phyloP scores from a whole-genome alignment of 352 stramenopile species.

The Pythium grandisporangium region DNA sequence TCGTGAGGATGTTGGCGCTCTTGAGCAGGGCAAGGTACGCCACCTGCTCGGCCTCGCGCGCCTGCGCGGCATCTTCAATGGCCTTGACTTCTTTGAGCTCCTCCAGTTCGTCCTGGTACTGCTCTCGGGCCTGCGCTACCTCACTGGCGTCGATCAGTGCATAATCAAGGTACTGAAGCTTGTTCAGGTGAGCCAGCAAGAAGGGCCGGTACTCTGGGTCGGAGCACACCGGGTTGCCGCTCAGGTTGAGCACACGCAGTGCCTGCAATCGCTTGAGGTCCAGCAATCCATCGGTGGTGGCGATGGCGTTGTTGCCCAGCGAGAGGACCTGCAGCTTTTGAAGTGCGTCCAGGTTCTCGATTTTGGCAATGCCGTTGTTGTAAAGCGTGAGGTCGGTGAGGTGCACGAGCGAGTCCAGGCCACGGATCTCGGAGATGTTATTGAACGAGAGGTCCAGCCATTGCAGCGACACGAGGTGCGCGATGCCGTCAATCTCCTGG shows the following conservation, averaged over 20 bases:
- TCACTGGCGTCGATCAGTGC: constrained; percentile 79
- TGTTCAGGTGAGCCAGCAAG: constrained; percentile 88
- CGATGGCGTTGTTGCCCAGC: constrained; percentile 88
- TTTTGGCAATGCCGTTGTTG: constrained; percentile 90
- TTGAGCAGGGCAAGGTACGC: constrained; percentile 75
- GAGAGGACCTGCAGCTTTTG: constrained; percentile 88
- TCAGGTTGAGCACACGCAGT: constrained; percentile 87
- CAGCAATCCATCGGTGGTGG: constrained; percentile 55
- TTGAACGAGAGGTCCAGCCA: constrained; percentile 95
- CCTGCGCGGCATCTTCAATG: constrained; percentile 72
- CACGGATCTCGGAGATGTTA: constrained; percentile 88
- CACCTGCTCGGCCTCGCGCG: constrained; percentile 63
- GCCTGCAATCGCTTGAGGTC: constrained; percentile 83
- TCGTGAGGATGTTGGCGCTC: constrained; percentile 82
- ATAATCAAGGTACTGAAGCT: constrained; percentile 92
- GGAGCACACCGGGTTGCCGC: constrained; percentile 88
- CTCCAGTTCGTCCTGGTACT: constrained; percentile 87
- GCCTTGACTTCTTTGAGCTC: constrained; percentile 80
- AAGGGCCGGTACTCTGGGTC: constrained; percentile 89
- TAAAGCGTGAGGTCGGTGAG: constrained; percentile 91
- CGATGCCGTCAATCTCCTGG: constrained; percentile 84
- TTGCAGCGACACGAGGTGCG: constrained; percentile 77
- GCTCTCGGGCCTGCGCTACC: constrained; percentile 69
- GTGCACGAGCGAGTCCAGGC: constrained; percentile 84
- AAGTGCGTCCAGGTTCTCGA: constrained; percentile 88